Evolutionary conservation across 2,329 filamentous ascomycete genomes (phyloP).

Genomic region (Plectosphaerella sp.): DNA sequence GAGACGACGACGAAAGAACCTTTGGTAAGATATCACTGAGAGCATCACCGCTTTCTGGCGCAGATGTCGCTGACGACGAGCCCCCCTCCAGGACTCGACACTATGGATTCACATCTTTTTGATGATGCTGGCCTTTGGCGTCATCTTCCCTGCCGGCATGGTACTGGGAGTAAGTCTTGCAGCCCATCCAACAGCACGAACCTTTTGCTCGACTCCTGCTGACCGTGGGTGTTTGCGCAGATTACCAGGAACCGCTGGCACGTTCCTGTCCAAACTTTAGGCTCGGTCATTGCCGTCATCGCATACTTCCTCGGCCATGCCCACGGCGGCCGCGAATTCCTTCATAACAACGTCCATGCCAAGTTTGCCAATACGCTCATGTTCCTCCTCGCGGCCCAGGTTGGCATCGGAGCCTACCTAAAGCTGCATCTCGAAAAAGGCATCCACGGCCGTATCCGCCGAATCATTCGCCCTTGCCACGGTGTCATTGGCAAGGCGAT

Average conservation of each 20-base stretch:
- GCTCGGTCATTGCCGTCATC: slow-evolving; percentile 69
- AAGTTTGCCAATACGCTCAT: slow-evolving; percentile 78
- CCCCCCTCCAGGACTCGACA: slow-evolving; percentile 60
- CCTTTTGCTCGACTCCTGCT: slow-evolving; percentile 2
- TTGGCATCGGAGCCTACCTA: slow-evolving; percentile 79
- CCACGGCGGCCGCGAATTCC: slow-evolving; percentile 85
- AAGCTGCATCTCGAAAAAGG: slow-evolving; percentile 85
- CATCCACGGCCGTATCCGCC: slow-evolving; percentile 73
- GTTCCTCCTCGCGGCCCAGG: slow-evolving; percentile 71
- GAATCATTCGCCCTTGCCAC: slow-evolving; percentile 67
- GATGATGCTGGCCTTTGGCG: slow-evolving; percentile 81
- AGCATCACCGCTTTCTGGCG: too few relatives aligned
- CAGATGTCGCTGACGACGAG: background rate
- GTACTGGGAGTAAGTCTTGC: slow-evolving; percentile 70
- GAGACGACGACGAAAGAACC: background rate
- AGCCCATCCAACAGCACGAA: too few relatives aligned
- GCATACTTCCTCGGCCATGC: slow-evolving; percentile 90
- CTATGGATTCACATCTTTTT: slow-evolving; percentile 93
- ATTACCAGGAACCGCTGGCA: slow-evolving; percentile 91
- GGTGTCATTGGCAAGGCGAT: slow-evolving; percentile 81
- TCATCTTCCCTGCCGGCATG: slow-evolving; percentile 94
- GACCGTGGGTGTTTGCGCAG: slow-evolving; percentile 36
- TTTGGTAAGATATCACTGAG: background rate
- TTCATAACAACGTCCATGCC: slow-evolving; percentile 69
- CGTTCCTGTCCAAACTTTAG: slow-evolving; percentile 78